Evolutionary conservation across 2,329 filamentous ascomycete genomes (phyloP).

Genomic region (Colletotrichum chrysophilum): DNA sequence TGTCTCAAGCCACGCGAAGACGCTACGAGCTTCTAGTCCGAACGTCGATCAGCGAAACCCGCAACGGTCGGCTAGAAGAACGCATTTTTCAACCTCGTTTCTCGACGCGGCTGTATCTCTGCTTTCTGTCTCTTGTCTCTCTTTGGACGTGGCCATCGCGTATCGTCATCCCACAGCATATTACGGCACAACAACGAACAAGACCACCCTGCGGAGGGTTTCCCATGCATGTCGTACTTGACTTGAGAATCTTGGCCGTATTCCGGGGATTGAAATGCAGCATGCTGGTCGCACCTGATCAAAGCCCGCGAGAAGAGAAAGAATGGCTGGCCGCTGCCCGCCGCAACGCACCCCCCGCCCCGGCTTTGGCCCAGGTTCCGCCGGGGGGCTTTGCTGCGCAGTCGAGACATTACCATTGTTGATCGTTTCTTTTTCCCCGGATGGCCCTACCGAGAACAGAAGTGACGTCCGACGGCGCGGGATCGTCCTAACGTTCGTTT

Average conservation of each 20-base stretch:
- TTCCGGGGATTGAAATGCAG: background rate
- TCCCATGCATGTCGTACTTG: background rate
- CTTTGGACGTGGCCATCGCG: background rate
- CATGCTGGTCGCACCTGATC: background rate
- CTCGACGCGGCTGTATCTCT: background rate
- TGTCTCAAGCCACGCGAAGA: constrained; percentile 19
- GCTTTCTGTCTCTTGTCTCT: background rate
- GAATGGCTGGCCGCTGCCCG: background rate
- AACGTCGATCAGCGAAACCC: background rate
- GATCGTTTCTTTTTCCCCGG: constrained; percentile 8
- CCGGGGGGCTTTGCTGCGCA: too few species aligned
- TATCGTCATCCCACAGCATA: background rate
- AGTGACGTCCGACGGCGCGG: constrained; percentile 16
- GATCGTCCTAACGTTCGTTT: constrained; percentile 5
- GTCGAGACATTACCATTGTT: background rate
- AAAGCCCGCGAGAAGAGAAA: background rate
- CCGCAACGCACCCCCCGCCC: background rate
- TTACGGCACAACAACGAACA: background rate
- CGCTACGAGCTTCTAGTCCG: constrained; percentile 7
- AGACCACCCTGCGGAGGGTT: background rate
- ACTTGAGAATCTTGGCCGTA: background rate
- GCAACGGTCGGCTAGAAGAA: constrained; percentile 16
- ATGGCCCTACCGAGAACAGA: constrained; percentile 21
- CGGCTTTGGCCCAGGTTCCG: background rate
- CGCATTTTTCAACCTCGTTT: background rate